Evolutionary conservation across 1,284 basidiomycete genomes (phyloP).

Genomic region (Paramarasmius palmivorus): DNA sequence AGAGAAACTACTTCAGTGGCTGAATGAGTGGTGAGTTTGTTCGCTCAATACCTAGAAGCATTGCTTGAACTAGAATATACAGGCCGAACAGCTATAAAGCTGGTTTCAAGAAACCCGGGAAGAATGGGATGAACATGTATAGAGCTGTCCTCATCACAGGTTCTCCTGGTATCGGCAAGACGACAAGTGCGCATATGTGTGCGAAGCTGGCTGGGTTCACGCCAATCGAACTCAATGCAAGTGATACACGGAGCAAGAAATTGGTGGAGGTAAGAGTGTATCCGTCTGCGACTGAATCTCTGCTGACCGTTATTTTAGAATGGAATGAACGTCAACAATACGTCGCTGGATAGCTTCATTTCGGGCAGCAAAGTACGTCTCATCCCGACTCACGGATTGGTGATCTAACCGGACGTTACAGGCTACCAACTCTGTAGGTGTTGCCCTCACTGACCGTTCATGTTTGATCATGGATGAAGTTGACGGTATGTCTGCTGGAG

Average conservation of each 20-base stretch:
- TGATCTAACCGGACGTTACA: constrained; percentile 21
- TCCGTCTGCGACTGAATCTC: neutral
- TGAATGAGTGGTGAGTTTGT: constrained; percentile 76
- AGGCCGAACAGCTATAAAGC: constrained; percentile 76
- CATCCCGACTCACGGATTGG: constrained; percentile 11
- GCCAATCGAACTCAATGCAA: constrained; percentile 95
- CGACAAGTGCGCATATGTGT: constrained; percentile 92
- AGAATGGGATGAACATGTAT: constrained; percentile 84
- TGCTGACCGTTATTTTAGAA: constrained; percentile 45
- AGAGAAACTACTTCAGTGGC: constrained; percentile 87
- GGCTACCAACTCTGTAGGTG: constrained; percentile 67
- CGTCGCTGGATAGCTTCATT: constrained; percentile 88
- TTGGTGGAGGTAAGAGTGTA: constrained; percentile 74
- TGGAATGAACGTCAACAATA: constrained; percentile 86
- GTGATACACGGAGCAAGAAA: constrained; percentile 95
- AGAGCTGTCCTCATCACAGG: constrained; percentile 91
- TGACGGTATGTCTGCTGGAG: constrained; percentile 98
- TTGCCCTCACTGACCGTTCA: constrained; percentile 76
- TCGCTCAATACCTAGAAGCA: neutral
- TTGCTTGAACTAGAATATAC: constrained; percentile 5
- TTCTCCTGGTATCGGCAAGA: constrained; percentile 97
- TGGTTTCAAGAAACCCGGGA: constrained; percentile 93
- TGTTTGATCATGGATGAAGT: constrained; percentile 99
- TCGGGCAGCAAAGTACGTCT: constrained; percentile 55
- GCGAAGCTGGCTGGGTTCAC: constrained; percentile 89